These are phyloP conservation scores for Globisporangium viniferum DNA, from an alignment of 352 stramenopile genomes.

Conservation along the genomic window DNA sequence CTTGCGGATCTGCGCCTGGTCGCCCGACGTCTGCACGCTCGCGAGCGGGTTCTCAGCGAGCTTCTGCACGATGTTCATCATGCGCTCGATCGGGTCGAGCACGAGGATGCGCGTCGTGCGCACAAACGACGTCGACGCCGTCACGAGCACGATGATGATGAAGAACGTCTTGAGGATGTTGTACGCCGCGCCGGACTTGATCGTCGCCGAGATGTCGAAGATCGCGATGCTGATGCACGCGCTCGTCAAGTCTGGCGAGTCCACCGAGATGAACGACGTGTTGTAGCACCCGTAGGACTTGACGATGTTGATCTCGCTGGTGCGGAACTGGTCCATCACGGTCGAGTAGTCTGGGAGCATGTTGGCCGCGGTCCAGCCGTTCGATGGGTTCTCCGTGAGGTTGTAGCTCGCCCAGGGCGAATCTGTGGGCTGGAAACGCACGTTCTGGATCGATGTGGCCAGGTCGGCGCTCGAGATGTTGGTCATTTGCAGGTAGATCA, in stretches of 20 bases:
- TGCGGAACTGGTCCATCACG: conserved; percentile 43
- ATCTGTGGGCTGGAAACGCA: conserved; percentile 47
- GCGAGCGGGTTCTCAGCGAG: conserved; percentile 86
- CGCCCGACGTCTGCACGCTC: conserved; percentile 66
- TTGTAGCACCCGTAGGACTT: conserved; percentile 80
- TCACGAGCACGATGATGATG: conserved; percentile 82
- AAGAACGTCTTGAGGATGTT: conserved; percentile 88
- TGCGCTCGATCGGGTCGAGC: conserved; percentile 88
- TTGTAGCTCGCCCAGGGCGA: conserved; percentile 41
- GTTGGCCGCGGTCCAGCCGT: conserved; percentile 40
- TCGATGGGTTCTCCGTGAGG: conserved; percentile 56
- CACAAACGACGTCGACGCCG: conserved; percentile 80
- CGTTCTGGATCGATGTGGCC: conserved; percentile 22
- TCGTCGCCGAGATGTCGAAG: conserved; percentile 74
- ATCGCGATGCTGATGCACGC: conserved; percentile 73
- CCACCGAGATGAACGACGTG: conserved; percentile 48
- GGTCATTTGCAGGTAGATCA: conserved; percentile 58
- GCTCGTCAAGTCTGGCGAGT: conserved; percentile 44
- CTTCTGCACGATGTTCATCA: conserved; percentile 88
- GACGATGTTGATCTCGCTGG: conserved; percentile 67
- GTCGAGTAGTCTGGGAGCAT: conserved; percentile 36
- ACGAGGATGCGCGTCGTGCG: conserved; percentile 80
- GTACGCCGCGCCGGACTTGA: conserved; percentile 53
- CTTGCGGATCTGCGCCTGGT: conserved; percentile 66
- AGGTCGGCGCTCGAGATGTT: conserved; percentile 45